phyloP scores from a whole-genome alignment of 2,329 filamentous ascomycete genomes.

The Claviceps lovelessii region DNA sequence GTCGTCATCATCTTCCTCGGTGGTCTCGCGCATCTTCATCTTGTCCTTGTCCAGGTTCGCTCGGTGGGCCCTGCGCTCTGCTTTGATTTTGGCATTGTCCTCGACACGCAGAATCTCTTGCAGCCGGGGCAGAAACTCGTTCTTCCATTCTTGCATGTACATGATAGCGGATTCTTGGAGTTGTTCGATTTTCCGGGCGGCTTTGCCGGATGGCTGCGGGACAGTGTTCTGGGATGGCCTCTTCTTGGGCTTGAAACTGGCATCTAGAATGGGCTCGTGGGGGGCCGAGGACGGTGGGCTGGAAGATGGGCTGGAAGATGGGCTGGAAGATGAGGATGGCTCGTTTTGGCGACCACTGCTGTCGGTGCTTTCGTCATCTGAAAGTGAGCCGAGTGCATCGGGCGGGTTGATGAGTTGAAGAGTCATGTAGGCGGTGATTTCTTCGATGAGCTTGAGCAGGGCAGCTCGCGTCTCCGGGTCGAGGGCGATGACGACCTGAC shows the following conservation, averaged over 20 bases:
- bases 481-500: slow-evolving; percentile 40
- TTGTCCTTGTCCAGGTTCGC: slow-evolving; percentile 25
- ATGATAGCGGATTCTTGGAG: slow-evolving; percentile 42
- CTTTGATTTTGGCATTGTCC: slow-evolving; percentile 32
- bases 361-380: slow-evolving; percentile 4
- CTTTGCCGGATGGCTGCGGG: slow-evolving; percentile 6
- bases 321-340: slow-evolving; percentile 5
- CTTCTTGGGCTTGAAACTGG: slow-evolving; percentile 2
- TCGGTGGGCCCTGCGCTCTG: slow-evolving; percentile 30
- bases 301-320: slow-evolving; percentile 6
- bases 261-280: neutral
- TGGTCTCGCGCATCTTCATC: slow-evolving; percentile 13
- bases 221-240: slow-evolving; percentile 1
- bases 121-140: slow-evolving; percentile 53
- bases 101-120: slow-evolving; percentile 48
- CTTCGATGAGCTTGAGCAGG: slow-evolving; percentile 34
- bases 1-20: slow-evolving; percentile 20
- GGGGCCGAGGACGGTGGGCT: neutral
- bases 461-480: slow-evolving; percentile 37
- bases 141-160: slow-evolving; percentile 66
- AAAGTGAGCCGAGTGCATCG: slow-evolving; percentile 18
- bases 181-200: slow-evolving; percentile 14
- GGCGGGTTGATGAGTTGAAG: slow-evolving; percentile 30
- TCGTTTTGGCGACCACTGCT: neutral
- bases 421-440: slow-evolving; percentile 41